A percentile compares a stretch with the other conserved stretches of the same genome.
Conservation (phyloP, 192 early-diverging fungal species). For the Coemansia nantahalensis region DNA sequence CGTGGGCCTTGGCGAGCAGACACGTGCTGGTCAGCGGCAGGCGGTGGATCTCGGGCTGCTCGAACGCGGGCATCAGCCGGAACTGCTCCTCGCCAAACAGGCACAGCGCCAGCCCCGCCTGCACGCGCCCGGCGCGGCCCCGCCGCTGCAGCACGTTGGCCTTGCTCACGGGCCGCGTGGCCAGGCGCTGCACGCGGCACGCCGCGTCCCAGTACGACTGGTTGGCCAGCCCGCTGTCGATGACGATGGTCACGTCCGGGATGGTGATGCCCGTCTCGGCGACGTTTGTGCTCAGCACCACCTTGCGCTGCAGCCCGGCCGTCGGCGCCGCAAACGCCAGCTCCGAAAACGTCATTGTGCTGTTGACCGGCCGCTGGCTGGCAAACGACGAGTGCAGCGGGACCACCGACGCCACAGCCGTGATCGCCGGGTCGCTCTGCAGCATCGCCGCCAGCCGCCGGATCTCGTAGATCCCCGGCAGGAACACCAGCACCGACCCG, state of each 20-base stretch:
- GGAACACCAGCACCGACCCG: slow-evolving; percentile 66
- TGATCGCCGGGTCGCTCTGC: not conserved
- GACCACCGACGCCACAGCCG: slow-evolving; percentile 36
- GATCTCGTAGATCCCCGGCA: slow-evolving; percentile 73
- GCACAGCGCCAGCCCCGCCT: slow-evolving; percentile 53
- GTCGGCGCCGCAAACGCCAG: slow-evolving; percentile 39
- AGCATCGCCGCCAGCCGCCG: slow-evolving; percentile 62
- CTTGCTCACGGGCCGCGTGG: slow-evolving; percentile 44
- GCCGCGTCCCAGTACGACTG: slow-evolving; percentile 58
- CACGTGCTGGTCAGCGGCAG: slow-evolving; percentile 75
- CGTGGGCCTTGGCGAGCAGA: slow-evolving; percentile 66
- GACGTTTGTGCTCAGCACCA: slow-evolving; percentile 85
- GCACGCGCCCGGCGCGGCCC: slow-evolving; percentile 63
- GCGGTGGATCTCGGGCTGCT: slow-evolving; percentile 61
- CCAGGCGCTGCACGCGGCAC: slow-evolving; percentile 58
- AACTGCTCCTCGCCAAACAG: slow-evolving; percentile 53
- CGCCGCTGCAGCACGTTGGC: slow-evolving; percentile 59
- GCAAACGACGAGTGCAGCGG: slow-evolving; percentile 60
- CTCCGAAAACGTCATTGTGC: slow-evolving; percentile 42
- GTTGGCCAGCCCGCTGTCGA: slow-evolving; percentile 67
- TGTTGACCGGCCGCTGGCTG: slow-evolving; percentile 13
- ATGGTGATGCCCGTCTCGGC: slow-evolving; percentile 64
- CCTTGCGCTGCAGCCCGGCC: slow-evolving; percentile 60
- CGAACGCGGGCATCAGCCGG: slow-evolving; percentile 50
- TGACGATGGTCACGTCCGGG: slow-evolving; percentile 68